A percentile compares a stretch with the other conserved stretches of the same genome.
phyloP scores from a whole-genome alignment of 257 asterid species.

The Primulina eburnea region DNA sequence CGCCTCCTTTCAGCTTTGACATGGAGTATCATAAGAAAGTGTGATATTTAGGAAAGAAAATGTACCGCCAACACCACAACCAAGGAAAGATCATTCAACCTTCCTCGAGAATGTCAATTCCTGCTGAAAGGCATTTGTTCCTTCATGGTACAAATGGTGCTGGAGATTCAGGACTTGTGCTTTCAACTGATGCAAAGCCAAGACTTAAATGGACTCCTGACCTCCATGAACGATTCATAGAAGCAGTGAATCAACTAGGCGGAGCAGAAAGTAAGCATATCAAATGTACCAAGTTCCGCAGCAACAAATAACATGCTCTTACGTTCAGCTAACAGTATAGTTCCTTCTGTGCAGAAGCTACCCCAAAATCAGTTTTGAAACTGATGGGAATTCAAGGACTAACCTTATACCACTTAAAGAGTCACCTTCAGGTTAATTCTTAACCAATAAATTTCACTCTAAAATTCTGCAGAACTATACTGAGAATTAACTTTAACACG shows the following conservation, averaged over 20 bases:
- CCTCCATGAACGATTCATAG: constrained; percentile 74
- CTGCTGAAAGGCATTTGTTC: constrained; percentile 65
- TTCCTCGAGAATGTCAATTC: constrained; percentile 52
- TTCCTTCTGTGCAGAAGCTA: constrained; percentile 70
- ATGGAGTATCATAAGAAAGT: background rate
- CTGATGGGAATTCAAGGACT: constrained; percentile 95
- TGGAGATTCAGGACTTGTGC: constrained; percentile 77
- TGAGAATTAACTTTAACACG: background rate
- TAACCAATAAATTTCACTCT: background rate
- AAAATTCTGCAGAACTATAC: background rate
- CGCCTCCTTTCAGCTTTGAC: background rate
- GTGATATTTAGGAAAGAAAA: constrained; percentile 16
- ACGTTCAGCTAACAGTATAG: constrained; percentile 19
- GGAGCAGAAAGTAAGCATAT: constrained; percentile 86
- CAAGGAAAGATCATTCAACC: constrained; percentile 56
- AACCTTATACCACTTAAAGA: constrained; percentile 85
- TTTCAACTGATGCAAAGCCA: constrained; percentile 90
- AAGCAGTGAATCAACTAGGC: constrained; percentile 87
- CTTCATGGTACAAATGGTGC: constrained; percentile 53
- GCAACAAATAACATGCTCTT: constrained; percentile 10
- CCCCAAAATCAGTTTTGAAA: constrained; percentile 91
- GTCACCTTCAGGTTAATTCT: constrained; percentile 89
- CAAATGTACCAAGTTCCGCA: constrained; percentile 17
- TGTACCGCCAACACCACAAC: constrained; percentile 53
- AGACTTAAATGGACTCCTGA: constrained; percentile 84